Conservation (phyloP, 2,329 filamentous ascomycete species). For the Fusarium sp. region DNA sequence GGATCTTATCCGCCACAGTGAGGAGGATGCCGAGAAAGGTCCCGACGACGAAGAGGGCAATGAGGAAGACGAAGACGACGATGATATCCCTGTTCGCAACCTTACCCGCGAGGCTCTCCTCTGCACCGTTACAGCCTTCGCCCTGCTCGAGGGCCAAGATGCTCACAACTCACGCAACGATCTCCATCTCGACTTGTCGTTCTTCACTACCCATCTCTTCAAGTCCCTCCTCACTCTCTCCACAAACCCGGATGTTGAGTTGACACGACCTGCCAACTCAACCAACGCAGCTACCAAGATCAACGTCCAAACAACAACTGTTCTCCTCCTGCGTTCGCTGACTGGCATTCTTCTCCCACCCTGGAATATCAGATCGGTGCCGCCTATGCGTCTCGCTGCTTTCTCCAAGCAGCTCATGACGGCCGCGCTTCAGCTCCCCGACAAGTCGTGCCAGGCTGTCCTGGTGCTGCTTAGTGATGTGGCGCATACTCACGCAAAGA, state of each 20-base stretch:
- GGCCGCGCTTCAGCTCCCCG: constrained; percentile 84
- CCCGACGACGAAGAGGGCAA: constrained; percentile 59
- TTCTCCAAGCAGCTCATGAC: constrained; percentile 94
- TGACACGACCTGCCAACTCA: constrained; percentile 64
- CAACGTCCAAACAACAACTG: constrained; percentile 94
- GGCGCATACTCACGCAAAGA: constrained; percentile 82
- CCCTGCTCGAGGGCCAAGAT: constrained; percentile 95
- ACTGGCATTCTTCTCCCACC: constrained; percentile 83
- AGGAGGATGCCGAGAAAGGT: constrained; percentile 64
- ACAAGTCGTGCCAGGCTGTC: constrained; percentile 86
- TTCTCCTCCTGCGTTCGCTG: constrained; percentile 88
- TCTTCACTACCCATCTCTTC: constrained; percentile 96
- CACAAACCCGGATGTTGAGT: constrained; percentile 87
- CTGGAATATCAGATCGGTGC: constrained; percentile 78
- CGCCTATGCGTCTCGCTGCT: constrained; percentile 86
- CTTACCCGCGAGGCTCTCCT: constrained; percentile 88
- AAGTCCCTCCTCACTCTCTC: constrained; percentile 82
- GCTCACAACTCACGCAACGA: constrained; percentile 84
- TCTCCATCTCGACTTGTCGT: constrained; percentile 90
- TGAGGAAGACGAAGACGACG: constrained; percentile 59
- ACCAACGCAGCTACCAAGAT: constrained; percentile 71
- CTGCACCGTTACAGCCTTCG: constrained; percentile 95
- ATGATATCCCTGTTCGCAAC: constrained; percentile 70
- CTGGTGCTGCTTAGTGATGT: constrained; percentile 83
- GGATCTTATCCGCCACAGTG: constrained; percentile 85